A percentile compares a stretch with the other conserved stretches of the same genome.
Evolutionary conservation across 2,329 filamentous ascomycete genomes (phyloP).

Genomic region (Fusarium concolor): DNA sequence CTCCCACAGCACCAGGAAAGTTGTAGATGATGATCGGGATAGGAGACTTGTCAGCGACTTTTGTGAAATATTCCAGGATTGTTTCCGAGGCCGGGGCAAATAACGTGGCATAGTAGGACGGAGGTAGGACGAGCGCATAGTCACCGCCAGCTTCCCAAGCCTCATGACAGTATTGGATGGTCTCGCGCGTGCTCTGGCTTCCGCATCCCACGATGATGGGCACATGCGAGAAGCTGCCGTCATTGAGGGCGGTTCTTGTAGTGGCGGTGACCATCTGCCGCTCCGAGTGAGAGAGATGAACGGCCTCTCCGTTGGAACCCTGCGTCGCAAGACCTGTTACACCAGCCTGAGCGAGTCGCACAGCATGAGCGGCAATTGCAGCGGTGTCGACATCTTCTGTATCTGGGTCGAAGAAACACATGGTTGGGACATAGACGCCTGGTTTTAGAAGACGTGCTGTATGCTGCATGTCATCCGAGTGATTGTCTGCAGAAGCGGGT

Average conservation of each 20-base stretch:
- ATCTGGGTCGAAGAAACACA: slow-evolving; percentile 76
- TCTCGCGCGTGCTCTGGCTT: slow-evolving; percentile 78
- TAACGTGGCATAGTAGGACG: slow-evolving; percentile 78
- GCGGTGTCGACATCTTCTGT: slow-evolving; percentile 75
- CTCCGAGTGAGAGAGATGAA: slow-evolving; percentile 79
- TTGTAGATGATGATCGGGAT: slow-evolving; percentile 78
- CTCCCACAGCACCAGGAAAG: slow-evolving; percentile 72
- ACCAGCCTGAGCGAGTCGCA: slow-evolving; percentile 78
- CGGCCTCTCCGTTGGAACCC: slow-evolving; percentile 85
- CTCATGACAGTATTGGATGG: slow-evolving; percentile 75
- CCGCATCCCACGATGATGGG: slow-evolving; percentile 83
- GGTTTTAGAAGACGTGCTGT: slow-evolving; percentile 55
- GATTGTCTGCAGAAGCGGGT: slow-evolving; percentile 55
- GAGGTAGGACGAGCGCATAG: slow-evolving; percentile 80
- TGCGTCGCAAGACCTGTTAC: slow-evolving; percentile 81
- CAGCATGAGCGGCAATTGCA: slow-evolving; percentile 70
- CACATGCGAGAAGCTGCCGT: slow-evolving; percentile 71
- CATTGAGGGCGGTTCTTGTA: slow-evolving; percentile 75
- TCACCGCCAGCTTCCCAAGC: slow-evolving; percentile 77
- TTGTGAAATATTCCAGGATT: slow-evolving; percentile 73
- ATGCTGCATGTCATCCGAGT: slow-evolving; percentile 50
- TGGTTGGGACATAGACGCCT: slow-evolving; percentile 78
- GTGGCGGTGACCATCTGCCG: slow-evolving; percentile 74
- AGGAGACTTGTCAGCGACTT: slow-evolving; percentile 71
- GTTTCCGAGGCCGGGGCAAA: slow-evolving; percentile 65